phyloP scores from a whole-genome alignment of 2,329 filamentous ascomycete genomes.

The Colletotrichum sp. region DNA sequence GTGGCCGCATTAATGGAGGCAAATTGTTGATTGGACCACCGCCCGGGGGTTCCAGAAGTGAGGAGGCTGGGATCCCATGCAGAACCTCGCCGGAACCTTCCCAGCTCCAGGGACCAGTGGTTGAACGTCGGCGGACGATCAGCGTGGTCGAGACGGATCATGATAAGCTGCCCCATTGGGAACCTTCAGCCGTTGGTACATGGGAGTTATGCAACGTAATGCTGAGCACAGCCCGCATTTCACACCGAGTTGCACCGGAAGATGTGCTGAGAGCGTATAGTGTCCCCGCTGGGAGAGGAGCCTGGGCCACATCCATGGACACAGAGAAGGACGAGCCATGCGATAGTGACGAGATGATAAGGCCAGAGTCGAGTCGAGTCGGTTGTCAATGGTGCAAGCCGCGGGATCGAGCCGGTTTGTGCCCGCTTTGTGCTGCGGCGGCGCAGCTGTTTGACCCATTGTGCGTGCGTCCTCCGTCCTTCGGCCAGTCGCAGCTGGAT shows the following conservation, averaged over 20 bases:
- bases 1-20: constrained; percentile 18
- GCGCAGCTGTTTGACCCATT: constrained; percentile 16
- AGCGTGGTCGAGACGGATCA: constrained; percentile 10
- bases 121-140: constrained; percentile 6
- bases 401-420: constrained; percentile 14
- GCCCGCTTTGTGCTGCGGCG: constrained; percentile 20
- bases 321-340: neutral
- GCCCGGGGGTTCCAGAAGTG: neutral
- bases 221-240: constrained; percentile 14
- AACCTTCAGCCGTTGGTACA: constrained; percentile 10
- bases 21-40: constrained; percentile 18
- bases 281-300: neutral
- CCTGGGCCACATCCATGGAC: neutral
- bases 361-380: constrained; percentile 4
- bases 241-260: constrained; percentile 9
- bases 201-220: constrained; percentile 21
- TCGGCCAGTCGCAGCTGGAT: constrained; percentile 8
- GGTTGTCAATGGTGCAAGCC: constrained; percentile 9
- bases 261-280: constrained; percentile 9
- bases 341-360: constrained; percentile 17
- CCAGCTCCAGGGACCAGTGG: constrained; percentile 7
- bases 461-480: neutral
- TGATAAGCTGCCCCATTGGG: constrained; percentile 21
- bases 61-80: constrained; percentile 1
- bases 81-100: neutral